These are phyloP conservation scores for Gaultheria prostrata DNA, from an alignment of 148 eudicot species.

Conservation along the genomic window DNA sequence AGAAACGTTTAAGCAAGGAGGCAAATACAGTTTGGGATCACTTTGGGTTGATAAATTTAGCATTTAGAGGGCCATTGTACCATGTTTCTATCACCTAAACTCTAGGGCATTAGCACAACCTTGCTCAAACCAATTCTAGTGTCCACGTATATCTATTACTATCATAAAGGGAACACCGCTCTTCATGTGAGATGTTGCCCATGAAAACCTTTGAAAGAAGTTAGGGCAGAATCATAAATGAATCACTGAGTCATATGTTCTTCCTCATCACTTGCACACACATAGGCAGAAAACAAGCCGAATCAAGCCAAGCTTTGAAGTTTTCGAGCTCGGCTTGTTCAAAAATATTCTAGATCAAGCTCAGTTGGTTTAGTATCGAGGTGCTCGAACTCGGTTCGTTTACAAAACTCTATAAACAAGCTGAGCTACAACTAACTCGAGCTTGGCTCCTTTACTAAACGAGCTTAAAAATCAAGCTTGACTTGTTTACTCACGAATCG, in stretches of 20 bases:
- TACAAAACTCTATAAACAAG: too few species aligned
- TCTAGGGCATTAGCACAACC: background rate
- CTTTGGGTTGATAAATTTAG: background rate
- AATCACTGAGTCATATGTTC: background rate
- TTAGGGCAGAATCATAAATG: background rate
- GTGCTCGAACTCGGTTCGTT: too few species aligned
- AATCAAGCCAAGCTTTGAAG: too few species aligned
- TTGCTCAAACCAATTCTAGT: background rate
- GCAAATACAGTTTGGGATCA: background rate
- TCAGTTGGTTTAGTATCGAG: too few species aligned
- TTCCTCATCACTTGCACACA: background rate
- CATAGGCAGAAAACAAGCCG: background rate
- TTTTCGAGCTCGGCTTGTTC: too few species aligned
- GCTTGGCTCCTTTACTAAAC: too few species aligned
- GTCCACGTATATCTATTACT: background rate
- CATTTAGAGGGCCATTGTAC: background rate
- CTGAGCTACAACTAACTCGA: too few species aligned
- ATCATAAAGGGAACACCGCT: background rate
- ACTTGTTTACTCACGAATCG: too few species aligned
- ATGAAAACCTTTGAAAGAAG: background rate
- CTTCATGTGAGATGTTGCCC: background rate
- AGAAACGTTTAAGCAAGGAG: slow-evolving; percentile 42
- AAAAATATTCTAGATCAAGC: too few species aligned
- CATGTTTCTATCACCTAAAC: background rate
- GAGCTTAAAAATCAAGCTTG: too few species aligned